Conservation (phyloP, 1,284 basidiomycete genomes). For the Mycena citricolor region DNA sequence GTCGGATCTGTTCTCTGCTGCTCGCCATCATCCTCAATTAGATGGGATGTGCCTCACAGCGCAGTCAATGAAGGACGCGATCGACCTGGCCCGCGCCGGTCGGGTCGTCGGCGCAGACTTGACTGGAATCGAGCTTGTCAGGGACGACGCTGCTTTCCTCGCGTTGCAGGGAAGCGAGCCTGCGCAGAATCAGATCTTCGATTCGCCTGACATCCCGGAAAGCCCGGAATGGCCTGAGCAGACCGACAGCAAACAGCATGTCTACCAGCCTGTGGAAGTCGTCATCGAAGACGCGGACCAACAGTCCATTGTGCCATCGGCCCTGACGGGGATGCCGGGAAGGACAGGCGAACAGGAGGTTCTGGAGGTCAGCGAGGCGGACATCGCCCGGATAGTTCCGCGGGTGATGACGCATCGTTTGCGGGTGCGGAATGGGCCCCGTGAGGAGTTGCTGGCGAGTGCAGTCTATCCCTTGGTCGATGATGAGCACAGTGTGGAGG, state of each 20-base stretch:
- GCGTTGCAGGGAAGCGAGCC: slow-evolving; percentile 3
- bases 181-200: too few relatives aligned
- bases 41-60: slow-evolving; percentile 68
- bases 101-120: slow-evolving; percentile 60
- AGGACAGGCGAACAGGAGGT: slow-evolving; percentile 22
- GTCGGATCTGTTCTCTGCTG: slow-evolving; percentile 69
- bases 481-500: slow-evolving; percentile 19
- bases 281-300: slow-evolving; percentile 22
- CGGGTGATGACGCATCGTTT: slow-evolving; percentile 70
- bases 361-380: slow-evolving; percentile 67
- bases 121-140: slow-evolving; percentile 32
- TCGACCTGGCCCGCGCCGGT: slow-evolving; percentile 59
- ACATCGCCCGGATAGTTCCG: slow-evolving; percentile 68
- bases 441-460: slow-evolving; percentile 66
- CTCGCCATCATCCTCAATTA: slow-evolving; percentile 66
- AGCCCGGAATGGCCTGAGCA: slow-evolving; percentile 13
- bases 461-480: slow-evolving; percentile 49
- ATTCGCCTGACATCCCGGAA: not conserved
- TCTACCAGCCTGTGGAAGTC: slow-evolving; percentile 27
- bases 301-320: slow-evolving; percentile 6
- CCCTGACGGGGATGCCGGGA: slow-evolving; percentile 1
- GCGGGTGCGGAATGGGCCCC: slow-evolving; percentile 61
- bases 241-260: slow-evolving; percentile 21
- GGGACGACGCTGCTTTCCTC: slow-evolving; percentile 14
- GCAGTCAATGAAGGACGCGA: slow-evolving; percentile 57